A percentile compares a stretch with the other conserved stretches of the same genome.
Conservation (phyloP, 441 rosid species). For the Breynia disticha region DNA sequence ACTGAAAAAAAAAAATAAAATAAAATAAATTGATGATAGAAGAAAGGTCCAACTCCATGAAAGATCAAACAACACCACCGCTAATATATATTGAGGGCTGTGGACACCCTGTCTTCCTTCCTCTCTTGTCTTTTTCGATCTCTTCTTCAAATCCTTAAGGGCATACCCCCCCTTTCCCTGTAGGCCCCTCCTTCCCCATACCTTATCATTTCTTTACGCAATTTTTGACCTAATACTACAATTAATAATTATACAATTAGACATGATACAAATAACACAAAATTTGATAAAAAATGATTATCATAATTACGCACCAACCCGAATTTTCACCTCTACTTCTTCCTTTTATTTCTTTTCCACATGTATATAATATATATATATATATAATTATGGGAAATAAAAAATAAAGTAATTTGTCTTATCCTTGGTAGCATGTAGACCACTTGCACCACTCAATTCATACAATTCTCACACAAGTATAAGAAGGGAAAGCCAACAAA, state of each 20-base stretch:
- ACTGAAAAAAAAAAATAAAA: not conserved
- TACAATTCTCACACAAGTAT: slow-evolving; percentile 17
- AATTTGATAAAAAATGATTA: no score
- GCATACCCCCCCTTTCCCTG: no score
- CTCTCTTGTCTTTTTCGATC: slow-evolving; percentile 79
- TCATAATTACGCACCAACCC: no score
- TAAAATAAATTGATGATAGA: slow-evolving; percentile 3
- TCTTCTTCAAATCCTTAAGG: slow-evolving; percentile 35
- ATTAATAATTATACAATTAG: no score
- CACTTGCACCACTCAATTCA: slow-evolving; percentile 31
- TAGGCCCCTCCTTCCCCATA: slow-evolving; percentile 51
- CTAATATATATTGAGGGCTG: slow-evolving; percentile 21
- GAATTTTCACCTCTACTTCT: no score
- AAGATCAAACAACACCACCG: no score
- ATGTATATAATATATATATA: not conserved
- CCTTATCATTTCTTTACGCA: slow-evolving; percentile 15
- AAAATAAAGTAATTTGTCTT: slow-evolving; percentile 14
- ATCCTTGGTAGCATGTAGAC: slow-evolving; percentile 21
- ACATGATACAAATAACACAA: no score
- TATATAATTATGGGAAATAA: not conserved
- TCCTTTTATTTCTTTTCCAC: no score
- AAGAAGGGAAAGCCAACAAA: slow-evolving; percentile 5
- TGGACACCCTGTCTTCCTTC: slow-evolving; percentile 45
- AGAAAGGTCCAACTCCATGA: slow-evolving; percentile 27
- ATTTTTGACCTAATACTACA: not conserved